Base-by-base conservation (phyloP, 2,329 filamentous ascomycete genomes). In the Macroventuria anomochaeta region DNA sequence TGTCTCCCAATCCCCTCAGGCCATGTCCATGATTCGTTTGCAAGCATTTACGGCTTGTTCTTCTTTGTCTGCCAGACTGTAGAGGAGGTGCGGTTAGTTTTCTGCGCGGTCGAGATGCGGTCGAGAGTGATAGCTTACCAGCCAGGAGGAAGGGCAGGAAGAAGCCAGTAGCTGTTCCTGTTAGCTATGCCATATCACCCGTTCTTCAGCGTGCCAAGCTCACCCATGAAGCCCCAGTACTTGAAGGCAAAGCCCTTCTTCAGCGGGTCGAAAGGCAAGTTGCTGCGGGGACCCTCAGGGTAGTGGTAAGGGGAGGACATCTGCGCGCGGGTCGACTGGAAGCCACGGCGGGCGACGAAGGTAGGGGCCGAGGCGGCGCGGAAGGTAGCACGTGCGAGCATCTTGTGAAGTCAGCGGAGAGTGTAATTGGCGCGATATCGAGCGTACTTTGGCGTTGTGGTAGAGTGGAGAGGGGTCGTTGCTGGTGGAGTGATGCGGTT, bases 251-350 rank as follows among this genome's bases (percentile, higher is more conserved):
- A 99, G 81, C 84, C 89, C 80, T 87, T 90, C 75, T 88, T 93
- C 81, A 91, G 84, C 66, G 95, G 90, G 85, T 99, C 96, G 87
- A 99, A 99, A 65, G 95, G 95, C 65, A 99, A 80, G 85, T 97
- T 97, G 83, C 85, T 88, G 80, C 91, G 89, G 73, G 93, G 90
- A 64, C 93, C 95, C 83, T 97, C 93, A 69, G 93, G 89, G 83
- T 99, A 99, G 85, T 99, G 95, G 88, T 96, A 97, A 62, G 93
- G 93, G 76, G 91, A 96, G 70, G 83, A 85, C 76, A 96, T 81
- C 78, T 90, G 91, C 76, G 89, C 80, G 74, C 91, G 90, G 76
- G 93, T 96, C 73, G 91, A 87, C 79, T 92, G 89, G 88, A 99
- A 97, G 81, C 89, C 91, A 79, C 95, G 93, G 82, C 92, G 91